Conservation (phyloP, 768 basidiomycete genomes). For the Amanita brunnescens region DNA sequence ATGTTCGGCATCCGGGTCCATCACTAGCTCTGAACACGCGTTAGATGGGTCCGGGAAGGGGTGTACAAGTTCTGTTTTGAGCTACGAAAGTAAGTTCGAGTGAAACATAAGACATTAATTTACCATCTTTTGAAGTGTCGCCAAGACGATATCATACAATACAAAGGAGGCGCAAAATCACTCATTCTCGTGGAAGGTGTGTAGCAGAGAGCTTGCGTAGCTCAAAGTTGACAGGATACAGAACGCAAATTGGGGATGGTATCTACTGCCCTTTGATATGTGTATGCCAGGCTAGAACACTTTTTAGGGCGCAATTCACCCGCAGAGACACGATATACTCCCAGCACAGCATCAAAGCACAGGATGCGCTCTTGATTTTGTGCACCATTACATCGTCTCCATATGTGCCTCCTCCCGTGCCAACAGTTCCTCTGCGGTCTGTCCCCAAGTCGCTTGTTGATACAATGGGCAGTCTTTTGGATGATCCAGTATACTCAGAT, state of each 20-base stretch:
- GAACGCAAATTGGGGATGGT: conserved; percentile 91
- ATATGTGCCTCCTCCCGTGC: conserved; percentile 34
- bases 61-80: conserved; percentile 84
- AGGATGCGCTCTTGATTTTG: conserved; percentile 66
- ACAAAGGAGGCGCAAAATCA: conserved; percentile 78
- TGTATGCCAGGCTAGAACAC: not conserved
- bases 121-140: conserved; percentile 17
- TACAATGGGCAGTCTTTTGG: conserved; percentile 64
- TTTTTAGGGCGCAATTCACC: conserved; percentile 69
- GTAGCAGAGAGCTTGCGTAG: not conserved
- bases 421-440: conserved; percentile 35
- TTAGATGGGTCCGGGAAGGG: conserved; percentile 78
- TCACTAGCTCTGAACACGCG: not conserved
- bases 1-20: conserved; percentile 15
- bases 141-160: conserved; percentile 45
- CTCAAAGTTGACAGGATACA: conserved; percentile 15
- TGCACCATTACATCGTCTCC: conserved; percentile 74
- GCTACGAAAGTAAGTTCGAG: conserved; percentile 46
- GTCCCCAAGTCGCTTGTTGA: conserved; percentile 64
- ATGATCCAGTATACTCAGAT: conserved; percentile 81
- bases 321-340: conserved; percentile 65
- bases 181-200: conserved; percentile 61
- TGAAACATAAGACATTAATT: not conserved
- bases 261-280: conserved; percentile 9
- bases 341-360: conserved; percentile 37